These are phyloP conservation scores for Aureobasidium sp. DNA, from an alignment of 2,329 filamentous ascomycete genomes.

Conservation along the genomic window DNA sequence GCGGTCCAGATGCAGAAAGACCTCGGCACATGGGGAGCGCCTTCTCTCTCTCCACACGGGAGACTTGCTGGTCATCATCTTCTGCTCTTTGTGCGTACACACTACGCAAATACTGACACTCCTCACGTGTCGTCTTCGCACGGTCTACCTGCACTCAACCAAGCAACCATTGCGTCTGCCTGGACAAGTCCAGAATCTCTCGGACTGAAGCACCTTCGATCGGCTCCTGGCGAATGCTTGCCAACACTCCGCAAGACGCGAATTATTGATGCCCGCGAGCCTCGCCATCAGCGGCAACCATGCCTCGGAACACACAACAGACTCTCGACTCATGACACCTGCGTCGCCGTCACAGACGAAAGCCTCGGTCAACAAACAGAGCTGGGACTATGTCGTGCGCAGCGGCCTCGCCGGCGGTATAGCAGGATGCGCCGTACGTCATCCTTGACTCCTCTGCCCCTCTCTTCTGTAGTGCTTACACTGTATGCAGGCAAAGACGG, in stretches of 20 bases:
- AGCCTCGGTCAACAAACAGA: constrained; percentile 59
- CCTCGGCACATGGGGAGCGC: too few species aligned
- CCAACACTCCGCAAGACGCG: background rate
- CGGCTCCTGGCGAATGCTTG: background rate
- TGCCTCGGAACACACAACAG: constrained; percentile 23
- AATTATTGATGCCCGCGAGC: constrained; percentile 35
- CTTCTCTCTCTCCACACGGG: constrained; percentile 2
- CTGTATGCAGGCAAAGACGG: constrained; percentile 70
- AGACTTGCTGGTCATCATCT: background rate
- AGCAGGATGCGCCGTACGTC: constrained; percentile 80
- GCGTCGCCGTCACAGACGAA: constrained; percentile 36
- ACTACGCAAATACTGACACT: background rate
- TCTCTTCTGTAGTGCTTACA: background rate
- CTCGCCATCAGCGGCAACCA: constrained; percentile 27
- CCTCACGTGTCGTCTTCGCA: background rate
- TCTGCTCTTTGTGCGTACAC: background rate
- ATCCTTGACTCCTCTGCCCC: background rate
- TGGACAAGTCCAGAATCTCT: background rate
- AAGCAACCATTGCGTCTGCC: background rate
- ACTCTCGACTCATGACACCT: constrained; percentile 39
- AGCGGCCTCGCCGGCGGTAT: constrained; percentile 82
- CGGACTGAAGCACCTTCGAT: background rate
- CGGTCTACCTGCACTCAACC: background rate
- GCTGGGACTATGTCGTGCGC: constrained; percentile 73
- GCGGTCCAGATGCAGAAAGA: too few species aligned